Conservation (phyloP, 805 yeast genomes). For the Ogataea dorogensis region DNA sequence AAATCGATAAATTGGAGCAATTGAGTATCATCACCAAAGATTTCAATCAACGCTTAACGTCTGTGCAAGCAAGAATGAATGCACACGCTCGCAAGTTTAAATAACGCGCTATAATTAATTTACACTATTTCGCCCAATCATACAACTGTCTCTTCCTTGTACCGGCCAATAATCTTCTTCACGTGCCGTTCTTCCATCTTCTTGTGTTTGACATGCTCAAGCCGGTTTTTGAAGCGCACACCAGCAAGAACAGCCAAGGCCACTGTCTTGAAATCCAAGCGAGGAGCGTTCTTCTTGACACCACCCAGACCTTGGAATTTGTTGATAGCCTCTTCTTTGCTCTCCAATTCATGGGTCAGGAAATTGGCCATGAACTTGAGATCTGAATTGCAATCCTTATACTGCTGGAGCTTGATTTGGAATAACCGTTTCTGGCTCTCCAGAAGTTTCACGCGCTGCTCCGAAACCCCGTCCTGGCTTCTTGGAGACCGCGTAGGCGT, state of each 20-base stretch:
- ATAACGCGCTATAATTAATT: constrained; percentile 9
- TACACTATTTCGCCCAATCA: constrained; percentile 12
- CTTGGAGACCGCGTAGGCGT: constrained; percentile 19
- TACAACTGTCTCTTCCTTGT: constrained; percentile 11
- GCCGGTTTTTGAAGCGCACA: constrained; percentile 36
- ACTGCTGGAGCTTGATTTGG: constrained; percentile 47
- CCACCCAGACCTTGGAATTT: constrained; percentile 2
- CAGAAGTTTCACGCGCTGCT: constrained; percentile 23
- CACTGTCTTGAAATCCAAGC: constrained; percentile 27
- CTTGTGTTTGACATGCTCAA: constrained; percentile 22
- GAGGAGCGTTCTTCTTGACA: constrained; percentile 23
- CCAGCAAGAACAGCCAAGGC: constrained; percentile 38
- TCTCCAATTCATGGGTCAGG: constrained; percentile 30
- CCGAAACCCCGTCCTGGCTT: background rate
- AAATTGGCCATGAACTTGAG: constrained; percentile 36
- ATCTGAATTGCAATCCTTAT: constrained; percentile 36
- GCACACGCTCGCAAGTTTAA: constrained; percentile 17
- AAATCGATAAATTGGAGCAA: constrained; percentile 36
- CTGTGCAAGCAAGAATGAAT: constrained; percentile 23
- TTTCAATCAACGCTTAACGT: constrained; percentile 26
- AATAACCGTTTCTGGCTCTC: constrained; percentile 45
- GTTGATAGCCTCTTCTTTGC: constrained; percentile 23
- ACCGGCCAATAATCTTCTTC: constrained; percentile 21
- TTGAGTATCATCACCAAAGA: constrained; percentile 32
- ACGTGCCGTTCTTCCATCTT: constrained; percentile 17